These are phyloP conservation scores for Penicillium sp. DNA, from an alignment of 2,329 filamentous ascomycete genomes.

Conservation along the genomic window DNA sequence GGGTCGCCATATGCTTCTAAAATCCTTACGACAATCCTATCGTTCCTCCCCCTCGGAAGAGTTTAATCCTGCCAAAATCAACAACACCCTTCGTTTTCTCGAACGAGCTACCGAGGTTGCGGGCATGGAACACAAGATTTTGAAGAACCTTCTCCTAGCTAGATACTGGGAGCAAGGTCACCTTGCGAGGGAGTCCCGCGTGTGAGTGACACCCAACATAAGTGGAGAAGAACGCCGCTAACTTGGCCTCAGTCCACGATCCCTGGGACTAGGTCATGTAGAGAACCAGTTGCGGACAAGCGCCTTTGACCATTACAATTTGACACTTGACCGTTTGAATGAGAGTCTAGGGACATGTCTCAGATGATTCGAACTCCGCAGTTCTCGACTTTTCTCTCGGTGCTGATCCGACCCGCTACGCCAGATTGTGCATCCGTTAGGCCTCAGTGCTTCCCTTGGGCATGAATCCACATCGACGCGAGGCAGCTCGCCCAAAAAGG, in stretches of 20 bases:
- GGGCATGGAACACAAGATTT: constrained; percentile 48
- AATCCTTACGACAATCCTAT: constrained; percentile 45
- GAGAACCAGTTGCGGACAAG: constrained; percentile 33
- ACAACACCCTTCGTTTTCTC: constrained; percentile 49
- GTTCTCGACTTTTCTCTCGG: constrained; percentile 4
- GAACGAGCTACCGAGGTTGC: constrained; percentile 38
- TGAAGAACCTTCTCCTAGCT: constrained; percentile 46
- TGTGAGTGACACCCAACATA: constrained; percentile 27
- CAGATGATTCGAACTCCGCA: constrained; percentile 18
- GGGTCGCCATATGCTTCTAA: constrained; percentile 53
- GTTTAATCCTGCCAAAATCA: constrained; percentile 41
- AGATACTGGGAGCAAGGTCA: constrained; percentile 44
- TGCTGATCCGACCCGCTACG: constrained; percentile 16
- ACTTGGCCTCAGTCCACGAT: constrained; percentile 30
- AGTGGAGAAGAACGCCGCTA: constrained; percentile 17
- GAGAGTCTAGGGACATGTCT: constrained; percentile 49
- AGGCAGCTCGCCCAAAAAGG: constrained; percentile 15
- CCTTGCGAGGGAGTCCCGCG: constrained; percentile 29
- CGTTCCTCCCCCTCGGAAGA: constrained; percentile 35
- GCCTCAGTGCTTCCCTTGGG: constrained; percentile 23
- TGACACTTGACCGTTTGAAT: constrained; percentile 47
- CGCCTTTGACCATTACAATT: constrained; percentile 43
- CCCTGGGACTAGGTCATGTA: constrained; percentile 27
- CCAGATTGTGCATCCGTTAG: constrained; percentile 16
- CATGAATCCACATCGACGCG: constrained; percentile 15